Percentiles rank a stretch among this genome's conserved stretches.
These are phyloP conservation scores for Cladophialophora carrionii DNA, from an alignment of 2,329 filamentous ascomycete genomes.

Conservation along the genomic window DNA sequence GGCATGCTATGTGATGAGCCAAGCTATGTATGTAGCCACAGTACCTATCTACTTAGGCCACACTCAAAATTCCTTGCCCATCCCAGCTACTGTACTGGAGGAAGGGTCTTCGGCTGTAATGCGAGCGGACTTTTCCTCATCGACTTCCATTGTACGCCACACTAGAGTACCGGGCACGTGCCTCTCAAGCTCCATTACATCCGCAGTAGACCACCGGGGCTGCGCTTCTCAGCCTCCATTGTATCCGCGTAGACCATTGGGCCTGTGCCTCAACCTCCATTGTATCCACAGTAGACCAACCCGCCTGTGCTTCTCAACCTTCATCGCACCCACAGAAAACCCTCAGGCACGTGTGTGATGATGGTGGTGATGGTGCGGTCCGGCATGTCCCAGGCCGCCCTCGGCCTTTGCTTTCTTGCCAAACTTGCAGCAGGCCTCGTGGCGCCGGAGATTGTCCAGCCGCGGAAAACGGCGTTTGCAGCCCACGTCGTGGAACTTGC, in stretches of 20 bases:
- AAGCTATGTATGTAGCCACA: too few species aligned
- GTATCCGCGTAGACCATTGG: too few species aligned
- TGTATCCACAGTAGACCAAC: not conserved
- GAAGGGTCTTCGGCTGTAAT: too few species aligned
- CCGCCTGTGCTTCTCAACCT: not conserved
- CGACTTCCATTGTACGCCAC: not conserved
- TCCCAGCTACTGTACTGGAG: too few species aligned
- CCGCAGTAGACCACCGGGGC: too few species aligned
- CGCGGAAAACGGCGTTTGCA: constrained; percentile 37
- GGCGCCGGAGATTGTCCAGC: constrained; percentile 37
- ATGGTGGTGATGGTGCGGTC: constrained; percentile 29
- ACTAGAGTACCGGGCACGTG: too few species aligned
- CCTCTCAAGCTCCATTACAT: too few species aligned
- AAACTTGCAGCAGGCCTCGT: constrained; percentile 39
- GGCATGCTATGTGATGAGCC: too few species aligned
- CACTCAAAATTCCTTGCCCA: too few species aligned
- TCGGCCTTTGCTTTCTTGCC: constrained; percentile 35
- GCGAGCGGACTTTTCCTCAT: too few species aligned
- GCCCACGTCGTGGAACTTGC: constrained; percentile 37
- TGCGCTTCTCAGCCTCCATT: not conserved
- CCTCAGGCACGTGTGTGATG: constrained; percentile 15
- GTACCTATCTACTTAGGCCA: too few species aligned
- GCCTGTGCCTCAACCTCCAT: not conserved
- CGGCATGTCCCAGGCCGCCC: not conserved
- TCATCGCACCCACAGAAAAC: not conserved